phyloP scores from a whole-genome alignment of 352 stramenopile genomes.

The Globisporangium echinulatum region DNA sequence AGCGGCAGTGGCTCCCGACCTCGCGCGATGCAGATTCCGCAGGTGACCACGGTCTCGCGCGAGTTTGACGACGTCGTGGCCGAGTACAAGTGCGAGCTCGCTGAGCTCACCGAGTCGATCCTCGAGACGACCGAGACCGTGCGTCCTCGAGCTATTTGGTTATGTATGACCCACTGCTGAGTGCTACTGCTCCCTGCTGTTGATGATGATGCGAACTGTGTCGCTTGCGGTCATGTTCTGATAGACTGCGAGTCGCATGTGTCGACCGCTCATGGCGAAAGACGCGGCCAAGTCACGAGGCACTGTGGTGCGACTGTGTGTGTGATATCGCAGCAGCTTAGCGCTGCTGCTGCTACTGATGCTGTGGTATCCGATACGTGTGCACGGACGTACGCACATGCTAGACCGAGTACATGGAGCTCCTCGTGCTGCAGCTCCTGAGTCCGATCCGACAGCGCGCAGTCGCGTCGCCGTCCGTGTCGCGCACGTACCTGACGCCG shows the following conservation, averaged over 20 bases:
- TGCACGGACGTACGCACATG: background rate
- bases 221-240: background rate
- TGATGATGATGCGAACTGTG: background rate
- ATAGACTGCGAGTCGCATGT: conserved; percentile 9
- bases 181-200: background rate
- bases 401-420: conserved; percentile 48
- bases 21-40: conserved; percentile 17
- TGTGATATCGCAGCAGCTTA: background rate
- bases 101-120: conserved; percentile 48
- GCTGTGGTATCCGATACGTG: background rate
- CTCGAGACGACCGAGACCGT: conserved; percentile 31
- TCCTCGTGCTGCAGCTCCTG: conserved; percentile 40
- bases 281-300: conserved; percentile 9
- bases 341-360: background rate
- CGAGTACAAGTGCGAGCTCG: conserved; percentile 46
- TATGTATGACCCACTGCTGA: background rate
- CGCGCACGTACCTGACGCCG: conserved; percentile 38
- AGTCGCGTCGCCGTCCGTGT: conserved; percentile 30
- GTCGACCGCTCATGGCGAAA: conserved; percentile 5
- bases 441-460: conserved; percentile 37
- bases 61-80: conserved; percentile 40
- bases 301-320: conserved; percentile 7
- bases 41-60: conserved; percentile 47
- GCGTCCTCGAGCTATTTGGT: background rate
- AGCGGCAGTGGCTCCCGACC: background rate